These are phyloP conservation scores for Arthrobotrys conoides DNA, from an alignment of 2,329 filamentous ascomycete genomes.

Conservation along the genomic window DNA sequence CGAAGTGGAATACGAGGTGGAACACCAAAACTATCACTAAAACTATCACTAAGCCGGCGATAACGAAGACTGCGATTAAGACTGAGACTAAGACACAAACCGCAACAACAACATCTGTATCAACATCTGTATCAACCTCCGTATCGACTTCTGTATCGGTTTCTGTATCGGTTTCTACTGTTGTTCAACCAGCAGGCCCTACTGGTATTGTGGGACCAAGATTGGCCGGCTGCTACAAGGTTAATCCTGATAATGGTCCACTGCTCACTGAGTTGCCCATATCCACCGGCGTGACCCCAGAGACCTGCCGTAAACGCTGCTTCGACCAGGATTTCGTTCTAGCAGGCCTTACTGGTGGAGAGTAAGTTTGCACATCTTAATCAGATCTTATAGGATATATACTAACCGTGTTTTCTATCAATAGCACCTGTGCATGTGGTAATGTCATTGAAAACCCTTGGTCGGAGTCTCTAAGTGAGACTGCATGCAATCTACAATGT, in stretches of 20 bases:
- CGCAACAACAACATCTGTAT: background rate
- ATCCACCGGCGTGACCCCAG: conserved; percentile 10
- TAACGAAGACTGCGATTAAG: background rate
- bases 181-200: background rate
- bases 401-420: too few relatives aligned
- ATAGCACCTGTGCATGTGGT: conserved; percentile 41
- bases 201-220: conserved; percentile 4
- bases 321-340: conserved; percentile 5
- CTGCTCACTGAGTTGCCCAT: background rate
- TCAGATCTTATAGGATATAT: too few relatives aligned
- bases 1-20: conserved; percentile 4
- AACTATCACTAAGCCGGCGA: background rate
- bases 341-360: conserved; percentile 40
- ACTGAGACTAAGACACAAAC: conserved; percentile 26
- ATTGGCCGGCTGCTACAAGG: conserved; percentile 38
- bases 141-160: background rate
- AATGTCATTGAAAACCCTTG: conserved; percentile 20
- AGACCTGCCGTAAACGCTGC: conserved; percentile 10
- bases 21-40: conserved; percentile 38
- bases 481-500: background rate
- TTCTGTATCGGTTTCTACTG: background rate
- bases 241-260: conserved; percentile 4
- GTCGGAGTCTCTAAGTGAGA: conserved; percentile 1
- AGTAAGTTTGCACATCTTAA: too few relatives aligned
- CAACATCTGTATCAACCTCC: background rate